Evolutionary conservation across 345 rosid genomes (phyloP), one percentile per base, ranked within the genome.

Genomic region (Nephelium lappaceum): DNA sequence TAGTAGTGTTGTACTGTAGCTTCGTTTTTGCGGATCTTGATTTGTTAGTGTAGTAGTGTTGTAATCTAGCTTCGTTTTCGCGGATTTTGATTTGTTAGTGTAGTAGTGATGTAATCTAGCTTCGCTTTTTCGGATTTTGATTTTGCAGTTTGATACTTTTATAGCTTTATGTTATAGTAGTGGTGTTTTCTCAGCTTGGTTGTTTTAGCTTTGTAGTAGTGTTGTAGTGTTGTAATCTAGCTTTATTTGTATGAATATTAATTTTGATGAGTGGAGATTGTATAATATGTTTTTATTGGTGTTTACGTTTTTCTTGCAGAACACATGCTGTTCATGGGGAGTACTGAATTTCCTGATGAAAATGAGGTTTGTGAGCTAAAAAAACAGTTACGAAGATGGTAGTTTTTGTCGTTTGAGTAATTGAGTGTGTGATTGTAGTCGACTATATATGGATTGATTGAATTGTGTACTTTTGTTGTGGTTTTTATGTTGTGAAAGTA

Each of bases 311-410:
- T 60, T 21, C 14, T 45, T 77, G 77, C 88, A 94, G 98, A 96
- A 77, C 99, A 96, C 90, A 96, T 96, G 99, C 93, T 96, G n/a
- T 96, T 94, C 89, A 94, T 96, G 98, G 98, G 99, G 72, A 96
- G 99, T 83, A 76, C 86, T 8, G 95, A 89, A 58, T 96, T 92
- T 84, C 97, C 98, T 4, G 97, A 96, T 71, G 99, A 96, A 79
- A 96, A 96, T 79, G 99, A 96, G 97, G 99, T 96, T 43, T 78
- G 90, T 83, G 19, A 63, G 10, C 21, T 14, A 21, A 65, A 66
- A 65, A 51, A 63, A 45, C 27, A 63, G 58, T 74, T 27, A 11
- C 6, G 51, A 60, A 6, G 57, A 51, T 11, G 4, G 57, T 51
- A 51, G 3, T 51, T 11, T 51, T 15, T 51, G 16, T 51, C 4